Base-by-base conservation (phyloP, 2,329 filamentous ascomycete species). In the Harringtonia aguacate region DNA sequence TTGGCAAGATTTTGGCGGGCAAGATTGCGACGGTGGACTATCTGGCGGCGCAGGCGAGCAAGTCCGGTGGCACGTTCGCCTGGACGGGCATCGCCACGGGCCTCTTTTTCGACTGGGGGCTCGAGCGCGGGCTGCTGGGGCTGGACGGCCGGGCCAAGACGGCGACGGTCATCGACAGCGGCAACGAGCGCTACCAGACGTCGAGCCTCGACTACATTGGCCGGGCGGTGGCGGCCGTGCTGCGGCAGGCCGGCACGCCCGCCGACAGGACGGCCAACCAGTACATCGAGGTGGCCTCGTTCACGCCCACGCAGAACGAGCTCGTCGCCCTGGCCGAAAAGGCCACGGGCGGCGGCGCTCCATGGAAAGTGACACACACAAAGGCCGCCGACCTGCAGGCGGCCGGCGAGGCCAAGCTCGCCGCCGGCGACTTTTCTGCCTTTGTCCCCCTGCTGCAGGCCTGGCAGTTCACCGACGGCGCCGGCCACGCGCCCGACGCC, bases 261-360 rank as follows among this genome's bases (percentile, higher is more conserved):
- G 48, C 43, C 14, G 55, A 52, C 30, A 53, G 56, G 49, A 58
- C 57, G n/a, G 51, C 50, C 36, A 60, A 62, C 50, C 70, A 79
- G 47, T 77, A 75, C 3, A 68, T 75, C 8, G 61, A 75, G 31
- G 64, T 66, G 2, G 74, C 74, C 3, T 77, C 72, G 1, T 75
- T 80, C 51, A 69, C 69, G 27, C 68, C 71, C 0, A 70, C 71
- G 1, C 77, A 81, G 58, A 73, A 73, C 17, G 66, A 81, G 49
- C 58, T 84, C 2, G 54, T 82, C 2, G 57, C 61, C 13, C 55
- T 67, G 1, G 59, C 74, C 3, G 74, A 84, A 58, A 67, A 70
- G 45, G 59, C 67, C 12, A 73, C 71, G 0, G 41, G 27, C 39
- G 69, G 68, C 3, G 54, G 60, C 17, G n/a, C n/a, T n/a, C n/a